Evolutionary conservation across 306 rosid species (phyloP).

Genomic region (Sechiopsis laciniata): DNA sequence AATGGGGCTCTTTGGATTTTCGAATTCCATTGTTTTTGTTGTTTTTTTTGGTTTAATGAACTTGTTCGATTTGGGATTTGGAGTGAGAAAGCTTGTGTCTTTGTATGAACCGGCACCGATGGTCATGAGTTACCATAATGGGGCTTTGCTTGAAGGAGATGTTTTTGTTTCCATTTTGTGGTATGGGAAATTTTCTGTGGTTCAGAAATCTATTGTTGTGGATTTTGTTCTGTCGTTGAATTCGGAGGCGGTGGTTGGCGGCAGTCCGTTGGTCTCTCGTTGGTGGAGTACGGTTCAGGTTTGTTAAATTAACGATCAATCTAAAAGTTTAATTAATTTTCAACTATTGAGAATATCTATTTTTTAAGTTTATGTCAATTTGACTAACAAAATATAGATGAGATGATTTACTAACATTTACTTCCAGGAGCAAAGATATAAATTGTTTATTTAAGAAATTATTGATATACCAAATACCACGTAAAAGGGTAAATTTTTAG

Average conservation of each 20-base stretch:
- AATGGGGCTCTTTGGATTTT: slow-evolving; percentile 23
- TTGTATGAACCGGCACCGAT: slow-evolving; percentile 28
- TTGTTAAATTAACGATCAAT: background rate
- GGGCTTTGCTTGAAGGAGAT: slow-evolving; percentile 18
- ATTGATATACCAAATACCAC: no score
- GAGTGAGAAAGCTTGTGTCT: slow-evolving; percentile 28
- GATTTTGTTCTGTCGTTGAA: slow-evolving; percentile 33
- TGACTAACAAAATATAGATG: no score
- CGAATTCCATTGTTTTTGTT: background rate
- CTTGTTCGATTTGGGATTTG: slow-evolving; percentile 18
- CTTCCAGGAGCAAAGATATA: no score
- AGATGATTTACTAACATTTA: no score
- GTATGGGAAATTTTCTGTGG: slow-evolving; percentile 29
- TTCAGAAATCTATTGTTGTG: slow-evolving; percentile 26
- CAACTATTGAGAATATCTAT: no score
- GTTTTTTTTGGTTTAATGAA: background rate
- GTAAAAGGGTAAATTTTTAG: no score
- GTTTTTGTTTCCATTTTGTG: slow-evolving; percentile 28
- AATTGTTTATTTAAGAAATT: no score
- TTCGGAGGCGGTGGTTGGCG: background rate
- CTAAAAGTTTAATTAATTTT: background rate
- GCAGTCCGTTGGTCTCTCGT: background rate
- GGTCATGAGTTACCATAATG: slow-evolving; percentile 26
- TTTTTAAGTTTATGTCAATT: no score
- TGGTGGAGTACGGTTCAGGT: slow-evolving; percentile 36